phyloP scores from a whole-genome alignment of 345 rosid species.

The Eucalyptus dawsonii region DNA sequence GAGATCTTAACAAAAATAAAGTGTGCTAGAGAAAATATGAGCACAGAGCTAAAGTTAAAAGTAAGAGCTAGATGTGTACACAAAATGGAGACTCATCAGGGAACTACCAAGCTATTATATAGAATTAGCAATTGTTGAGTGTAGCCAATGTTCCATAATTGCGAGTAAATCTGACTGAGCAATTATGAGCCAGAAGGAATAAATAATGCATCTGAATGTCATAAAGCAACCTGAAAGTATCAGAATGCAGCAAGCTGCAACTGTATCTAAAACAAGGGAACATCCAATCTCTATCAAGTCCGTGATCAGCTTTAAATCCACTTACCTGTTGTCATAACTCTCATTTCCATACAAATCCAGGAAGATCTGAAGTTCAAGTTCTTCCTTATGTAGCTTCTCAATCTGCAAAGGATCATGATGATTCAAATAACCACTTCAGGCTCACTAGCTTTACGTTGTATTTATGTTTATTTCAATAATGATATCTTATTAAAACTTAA shows the following conservation, averaged over 20 bases:
- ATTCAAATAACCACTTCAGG: background rate
- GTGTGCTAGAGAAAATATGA: background rate
- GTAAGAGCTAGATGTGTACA: background rate
- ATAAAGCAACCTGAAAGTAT: background rate
- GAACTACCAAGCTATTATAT: background rate
- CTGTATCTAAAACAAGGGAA: background rate
- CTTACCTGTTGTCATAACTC: slow-evolving; percentile 62
- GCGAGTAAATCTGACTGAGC: background rate
- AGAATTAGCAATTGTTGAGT: background rate
- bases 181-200: background rate
- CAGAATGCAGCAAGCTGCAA: background rate
- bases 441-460: background rate
- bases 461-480: background rate
- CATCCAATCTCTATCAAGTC: background rate
- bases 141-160: background rate
- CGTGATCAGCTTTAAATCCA: background rate
- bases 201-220: background rate
- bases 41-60: background rate
- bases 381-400: slow-evolving; percentile 70
- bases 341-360: slow-evolving; percentile 68
- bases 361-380: slow-evolving; percentile 52
- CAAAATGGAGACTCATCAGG: background rate
- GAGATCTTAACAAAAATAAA: background rate
- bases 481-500: background rate
- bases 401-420: slow-evolving; percentile 34